Base-by-base conservation (phyloP, 176 grass and related monocot genomes). In the Zizania latifolia region DNA sequence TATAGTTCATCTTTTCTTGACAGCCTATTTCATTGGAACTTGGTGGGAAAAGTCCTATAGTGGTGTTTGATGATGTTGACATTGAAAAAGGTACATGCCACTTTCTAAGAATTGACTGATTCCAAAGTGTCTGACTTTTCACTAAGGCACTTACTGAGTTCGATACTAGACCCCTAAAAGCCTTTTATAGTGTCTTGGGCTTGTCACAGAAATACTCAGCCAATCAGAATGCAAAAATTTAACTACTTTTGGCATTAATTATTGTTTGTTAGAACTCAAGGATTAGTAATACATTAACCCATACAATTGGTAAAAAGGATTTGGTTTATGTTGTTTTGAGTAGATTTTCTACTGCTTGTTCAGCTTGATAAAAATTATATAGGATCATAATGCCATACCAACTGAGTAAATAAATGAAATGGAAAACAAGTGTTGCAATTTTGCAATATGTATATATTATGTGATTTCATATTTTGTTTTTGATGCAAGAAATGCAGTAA, bases 61-160 rank as follows among this genome's bases (percentile, higher is more conserved):
- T 99, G 70, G 84, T 99, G 78, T 99, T 94, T 88, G 95, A 99
- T 84, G 95, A 99, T 70, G 95, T 94, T 1, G 95, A 99, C 74
- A 77, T 99, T 53, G 95, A 99, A 10, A 99, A 94, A 94, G 95
- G 95, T 94, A 57, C 53, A 40, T 77, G 0, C 65, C 3, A 58
- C 71, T 81, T 17, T 24, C 63, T 70, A 27, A 72, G n/a, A 63
- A 23, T 62, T 59, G 28, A 6, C 10, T 36, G 46, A 31, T 45
- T 81, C n/a, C 7, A n/a, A 65, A 45, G 16, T 79, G 40, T 50
- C 48, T 9, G 26, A 5, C 31, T 46, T 66, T 0, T 58, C 13
- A 29, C 43, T 31, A 48, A 40, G 39, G 40, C 26, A 26, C 19
- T 74, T 68, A 58, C 32, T 69, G 10, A 33, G 66, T 19, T 41